Base-by-base conservation (phyloP, 495 filamentous ascomycete genomes). In the Bacidia rubella region DNA sequence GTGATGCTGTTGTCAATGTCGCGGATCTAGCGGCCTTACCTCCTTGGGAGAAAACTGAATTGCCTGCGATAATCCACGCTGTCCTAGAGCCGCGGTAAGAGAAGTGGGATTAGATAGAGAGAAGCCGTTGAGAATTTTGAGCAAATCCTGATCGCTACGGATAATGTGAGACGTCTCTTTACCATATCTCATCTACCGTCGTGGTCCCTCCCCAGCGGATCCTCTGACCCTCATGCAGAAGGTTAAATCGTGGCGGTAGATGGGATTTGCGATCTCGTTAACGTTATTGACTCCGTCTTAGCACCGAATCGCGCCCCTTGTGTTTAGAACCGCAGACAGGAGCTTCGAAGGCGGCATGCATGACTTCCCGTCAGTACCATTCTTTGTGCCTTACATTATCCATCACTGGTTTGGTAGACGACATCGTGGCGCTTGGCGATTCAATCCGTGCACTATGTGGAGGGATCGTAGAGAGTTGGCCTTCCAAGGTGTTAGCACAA, bases 381-480 rank as follows among this genome's bases (percentile, higher is more conserved):
- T 62, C 52, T 62, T 62, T 48, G 60, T 62, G 47, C 60, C 62
- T 7, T 62, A 59, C 27, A 41, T 64, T 29, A 59, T 64, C 50
- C 55, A 64, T 26, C 59, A 62, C 51, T 26, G 46, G 35, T 64
- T 59, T 53, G 62, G 7, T 22, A 55, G 57, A 49, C 47, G 44
- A 46, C 29, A 64, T 61, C 60, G 57, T 50, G 62, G 62, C 11
- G 62, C 55, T 51, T 64, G 62, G 62, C 25, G 60, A 45, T 64
- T 58, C 51, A 60, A 59, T 56, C 62, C 62, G 44, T 62, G 55
- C 45, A 61, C 57, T 20, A 49, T 51, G 10, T 62, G 55, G 55
- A 62, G 62, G 44, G 56, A 62, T 53, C 57, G 40, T 21, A 60
- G 47, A 54, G 26, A 51, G 52, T 52, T 52, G 29, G 50, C 50